Conservation (phyloP, 1,139 yeast genomes). For the Suhomyces bribrorum region DNA sequence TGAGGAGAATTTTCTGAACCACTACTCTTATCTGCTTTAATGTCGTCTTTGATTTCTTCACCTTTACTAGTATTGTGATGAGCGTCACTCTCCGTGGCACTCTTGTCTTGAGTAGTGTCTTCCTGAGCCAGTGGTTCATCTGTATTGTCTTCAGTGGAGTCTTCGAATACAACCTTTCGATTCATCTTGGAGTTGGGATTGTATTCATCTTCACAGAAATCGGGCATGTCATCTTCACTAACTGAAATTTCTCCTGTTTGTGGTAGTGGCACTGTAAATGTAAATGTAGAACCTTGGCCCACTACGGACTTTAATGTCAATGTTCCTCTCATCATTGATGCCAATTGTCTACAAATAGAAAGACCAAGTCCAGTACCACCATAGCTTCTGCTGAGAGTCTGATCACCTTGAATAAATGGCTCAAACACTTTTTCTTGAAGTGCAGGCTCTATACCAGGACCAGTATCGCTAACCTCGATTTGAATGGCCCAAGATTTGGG, state of each 20-base stretch:
- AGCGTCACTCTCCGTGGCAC: neutral
- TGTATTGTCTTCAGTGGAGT: neutral
- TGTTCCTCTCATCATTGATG: conserved; percentile 85
- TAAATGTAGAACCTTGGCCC: conserved; percentile 80
- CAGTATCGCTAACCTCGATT: conserved; percentile 82
- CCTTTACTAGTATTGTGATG: neutral
- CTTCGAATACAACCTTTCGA: conserved; percentile 39
- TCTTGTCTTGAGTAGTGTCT: conserved; percentile 6
- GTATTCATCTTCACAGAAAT: conserved; percentile 48
- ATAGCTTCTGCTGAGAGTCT: conserved; percentile 83
- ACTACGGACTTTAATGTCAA: conserved; percentile 66
- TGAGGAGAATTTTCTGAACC: conserved; percentile 1
- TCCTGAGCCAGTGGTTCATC: too few relatives aligned
- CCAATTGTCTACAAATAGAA: conserved; percentile 88
- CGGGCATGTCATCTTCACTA: conserved; percentile 38
- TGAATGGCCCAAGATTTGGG: conserved; percentile 63
- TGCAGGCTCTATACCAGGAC: conserved; percentile 85
- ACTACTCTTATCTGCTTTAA: neutral
- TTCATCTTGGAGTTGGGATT: conserved; percentile 39
- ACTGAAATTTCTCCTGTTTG: conserved; percentile 65
- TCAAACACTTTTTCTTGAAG: conserved; percentile 86
- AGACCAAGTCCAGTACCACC: conserved; percentile 97
- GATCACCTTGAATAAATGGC: conserved; percentile 97
- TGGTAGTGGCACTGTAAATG: conserved; percentile 73
- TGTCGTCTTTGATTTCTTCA: neutral